phyloP scores from a whole-genome alignment of 345 rosid species.

The Leavenworthia alabamica region DNA sequence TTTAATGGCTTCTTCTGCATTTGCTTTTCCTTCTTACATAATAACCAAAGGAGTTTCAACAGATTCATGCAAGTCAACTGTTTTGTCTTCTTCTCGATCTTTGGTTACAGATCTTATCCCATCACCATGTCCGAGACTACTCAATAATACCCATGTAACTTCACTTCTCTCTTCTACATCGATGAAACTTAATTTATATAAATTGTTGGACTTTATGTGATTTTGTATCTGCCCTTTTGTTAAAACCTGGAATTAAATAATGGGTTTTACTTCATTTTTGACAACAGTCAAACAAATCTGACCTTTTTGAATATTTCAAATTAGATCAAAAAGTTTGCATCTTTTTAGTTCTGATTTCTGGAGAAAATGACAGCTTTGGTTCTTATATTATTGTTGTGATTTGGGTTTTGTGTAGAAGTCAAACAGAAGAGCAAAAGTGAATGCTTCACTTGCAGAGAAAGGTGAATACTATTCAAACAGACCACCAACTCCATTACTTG shows the following conservation, averaged over 20 bases:
- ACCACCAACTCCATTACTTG: conserved; percentile 88
- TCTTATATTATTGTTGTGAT: conserved; percentile 9
- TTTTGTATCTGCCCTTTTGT: conserved; percentile 2
- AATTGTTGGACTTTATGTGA: neutral
- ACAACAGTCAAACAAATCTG: conserved; percentile 5
- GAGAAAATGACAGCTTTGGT: conserved; percentile 11
- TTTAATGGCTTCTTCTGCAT: conserved; percentile 62
- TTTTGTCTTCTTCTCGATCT: conserved; percentile 38
- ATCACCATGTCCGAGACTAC: conserved; percentile 33
- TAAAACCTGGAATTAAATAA: conserved; percentile 26
- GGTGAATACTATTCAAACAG: conserved; percentile 65
- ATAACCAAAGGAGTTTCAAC: conserved; percentile 28
- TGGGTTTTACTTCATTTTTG: conserved; percentile 8
- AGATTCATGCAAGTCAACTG: conserved; percentile 37
- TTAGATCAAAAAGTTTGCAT: neutral
- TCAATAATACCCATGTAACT: conserved; percentile 31
- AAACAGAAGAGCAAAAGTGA: conserved; percentile 47
- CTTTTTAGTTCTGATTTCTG: neutral
- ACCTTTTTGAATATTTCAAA: conserved; percentile 1
- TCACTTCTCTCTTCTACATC: conserved; percentile 4
- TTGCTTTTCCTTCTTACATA: conserved; percentile 53
- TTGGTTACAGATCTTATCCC: conserved; percentile 52
- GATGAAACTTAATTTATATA: neutral
- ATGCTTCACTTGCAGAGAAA: conserved; percentile 71
- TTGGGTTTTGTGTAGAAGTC: conserved; percentile 36